Evolutionary conservation across 108 stramenopile species (phyloP).

Genomic region (Cylindrotheca fusiformis): DNA sequence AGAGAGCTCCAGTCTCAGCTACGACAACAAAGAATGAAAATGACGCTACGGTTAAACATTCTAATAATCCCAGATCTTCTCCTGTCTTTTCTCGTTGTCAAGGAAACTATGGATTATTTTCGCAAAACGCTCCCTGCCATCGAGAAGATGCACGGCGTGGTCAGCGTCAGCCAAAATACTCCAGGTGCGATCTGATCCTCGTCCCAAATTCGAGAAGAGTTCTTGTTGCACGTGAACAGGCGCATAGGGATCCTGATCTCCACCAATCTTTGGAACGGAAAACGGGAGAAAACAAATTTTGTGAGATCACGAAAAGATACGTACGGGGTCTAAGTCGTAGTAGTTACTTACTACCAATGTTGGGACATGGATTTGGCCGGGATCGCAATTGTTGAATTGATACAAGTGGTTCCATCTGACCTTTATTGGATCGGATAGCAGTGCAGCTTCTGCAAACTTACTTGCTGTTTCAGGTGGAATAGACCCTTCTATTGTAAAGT

Average conservation of each 20-base stretch:
- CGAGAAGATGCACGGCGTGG: conserved; percentile 81
- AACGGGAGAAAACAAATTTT: too few species aligned
- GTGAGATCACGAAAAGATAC: too few species aligned
- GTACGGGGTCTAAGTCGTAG: too few species aligned
- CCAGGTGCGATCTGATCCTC: conserved; percentile 74
- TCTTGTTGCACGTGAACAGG: conserved; percentile 66
- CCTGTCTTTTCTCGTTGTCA: conserved; percentile 32
- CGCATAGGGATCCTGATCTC: conserved; percentile 82
- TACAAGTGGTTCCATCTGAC: conserved; percentile 79
- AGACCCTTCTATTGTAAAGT: conserved; percentile 81
- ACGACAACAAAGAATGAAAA: conserved; percentile 1
- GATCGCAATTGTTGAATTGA: conserved; percentile 89
- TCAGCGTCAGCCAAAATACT: conserved; percentile 82
- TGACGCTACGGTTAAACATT: background rate
- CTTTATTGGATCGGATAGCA: conserved; percentile 78
- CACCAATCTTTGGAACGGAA: conserved; percentile 28
- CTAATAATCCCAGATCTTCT: background rate
- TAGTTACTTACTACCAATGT: conserved; percentile 61
- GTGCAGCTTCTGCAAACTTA: conserved; percentile 74
- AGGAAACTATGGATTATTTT: conserved; percentile 51
- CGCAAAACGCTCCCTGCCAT: conserved; percentile 47
- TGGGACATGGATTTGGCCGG: conserved; percentile 69
- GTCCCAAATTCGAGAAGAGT: conserved; percentile 65
- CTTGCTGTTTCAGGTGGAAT: conserved; percentile 64
- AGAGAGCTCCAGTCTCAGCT: background rate